Evolutionary conservation across 1,284 basidiomycete species (phyloP), one percentile per base, ranked within the genome.

Genomic region (Dichomitus squalens): DNA sequence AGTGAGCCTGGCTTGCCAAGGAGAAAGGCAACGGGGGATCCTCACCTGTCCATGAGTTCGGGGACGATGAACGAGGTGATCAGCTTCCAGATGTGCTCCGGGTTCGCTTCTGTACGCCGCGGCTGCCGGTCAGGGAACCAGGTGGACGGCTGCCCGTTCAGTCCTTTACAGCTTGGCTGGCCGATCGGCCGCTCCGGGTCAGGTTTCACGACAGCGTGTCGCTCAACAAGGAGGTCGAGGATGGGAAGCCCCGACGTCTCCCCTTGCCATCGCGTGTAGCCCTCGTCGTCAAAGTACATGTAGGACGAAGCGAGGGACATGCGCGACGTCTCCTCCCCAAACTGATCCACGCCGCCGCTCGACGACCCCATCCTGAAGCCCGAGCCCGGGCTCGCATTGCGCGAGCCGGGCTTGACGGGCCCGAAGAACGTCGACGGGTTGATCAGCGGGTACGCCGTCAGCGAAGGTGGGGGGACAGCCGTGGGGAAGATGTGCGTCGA

Each of bases 221-320:
- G 75, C 68, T 93, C 91, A 21, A 92, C 82, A 27, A 96, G 76
- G 7, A 93, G 74, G 68, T 95, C 91, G 29, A 95, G 81, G 12
- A 95, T 81, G 2, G 93, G 93, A 2, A 95, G 81, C 14, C 93
- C 93, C 2, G 93, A 95, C 0, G 92, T 92, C 67, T 95, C 92
- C 33, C 93, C 93, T 75, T 93, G 90, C 90, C 90, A 93, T 55
- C 90, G 77, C 0, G 90, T 90, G 68, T 86, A 88, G 0, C 90
- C 90, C 69, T 92, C 89, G 67, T 92, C 90, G 63, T 92, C 90
- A 57, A 90, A 85, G 68, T 92, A 92, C 20, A 92, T 79, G 68
- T 92, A 92, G 0, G 88, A 89, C 0, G 88, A 86, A 0, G 86
- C 81, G 35, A 90, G 71, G 0, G 86, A 84, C 71, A 85, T 79